Base-by-base conservation (phyloP, 2,329 filamentous ascomycete genomes). In the Fusarium sp. region DNA sequence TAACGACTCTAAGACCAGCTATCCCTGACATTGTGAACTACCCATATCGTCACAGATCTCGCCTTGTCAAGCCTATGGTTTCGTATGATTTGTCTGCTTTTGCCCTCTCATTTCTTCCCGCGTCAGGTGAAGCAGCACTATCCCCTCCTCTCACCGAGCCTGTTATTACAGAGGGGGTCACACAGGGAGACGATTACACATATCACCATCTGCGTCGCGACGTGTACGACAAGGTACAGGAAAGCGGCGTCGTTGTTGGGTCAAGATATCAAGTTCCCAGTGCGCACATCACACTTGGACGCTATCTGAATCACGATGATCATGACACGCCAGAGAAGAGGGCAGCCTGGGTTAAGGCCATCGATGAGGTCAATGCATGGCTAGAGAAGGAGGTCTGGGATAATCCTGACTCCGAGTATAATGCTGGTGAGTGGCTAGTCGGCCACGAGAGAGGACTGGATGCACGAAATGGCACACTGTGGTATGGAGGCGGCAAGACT, bases 161-260 rank as follows among this genome's bases (percentile, higher is more conserved):
- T 2, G 81, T 83, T 36, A 72, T 76, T n/a, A 77, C 78, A 24
- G 76, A 75, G 18, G 75, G 78, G 48, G 81, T 82, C 20, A 80
- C 84, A 22, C 83, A 87, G 44, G 87, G 89, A 24, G 93, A 96
- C 74, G 78, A 75, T 3, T 98, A 94, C 83, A 95, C 93, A 0
- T 98, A 98, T 81, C 96, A 98, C 80, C 96, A 98, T 81, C 89
- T 98, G 14, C 91, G 96, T 6, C 88, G 92, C 8, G 94, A 98
- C 79, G 81, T 97, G 18, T 96, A 92, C 80, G 85, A 88, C 55
- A 84, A 90, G 32, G 88, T 90, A 8, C 84, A 86, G 51, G 84
- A 84, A 8, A 87, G 90, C 0, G 93, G 93, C 3, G 85, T 96
- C n/a, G 83, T 88, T 22, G 87, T 98, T 39, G 92, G 87, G 28